These are phyloP conservation scores for Crepidotus variabilis DNA, from an alignment of 768 basidiomycete genomes.

Conservation along the genomic window DNA sequence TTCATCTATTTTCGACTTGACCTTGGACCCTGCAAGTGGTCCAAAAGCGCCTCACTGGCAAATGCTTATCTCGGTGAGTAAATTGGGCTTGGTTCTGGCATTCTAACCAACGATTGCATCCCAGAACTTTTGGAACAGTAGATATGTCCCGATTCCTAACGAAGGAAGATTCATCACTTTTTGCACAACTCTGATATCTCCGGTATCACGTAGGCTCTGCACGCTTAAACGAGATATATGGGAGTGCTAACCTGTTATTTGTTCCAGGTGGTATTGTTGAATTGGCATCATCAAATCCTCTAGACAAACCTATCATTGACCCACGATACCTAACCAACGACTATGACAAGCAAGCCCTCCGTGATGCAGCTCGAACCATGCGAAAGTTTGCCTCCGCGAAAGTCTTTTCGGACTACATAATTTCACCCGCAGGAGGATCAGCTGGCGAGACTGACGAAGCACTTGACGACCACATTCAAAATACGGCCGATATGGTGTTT, in stretches of 20 bases:
- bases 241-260: no score
- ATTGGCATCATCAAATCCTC: conserved; percentile 40
- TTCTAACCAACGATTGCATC: background rate
- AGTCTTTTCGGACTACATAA: conserved; percentile 24
- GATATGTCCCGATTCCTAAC: background rate
- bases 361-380: conserved; percentile 18
- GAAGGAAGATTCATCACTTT: conserved; percentile 12
- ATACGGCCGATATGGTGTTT: conserved; percentile 18
- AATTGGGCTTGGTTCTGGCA: background rate
- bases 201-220: no score
- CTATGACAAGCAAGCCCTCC: conserved; percentile 26
- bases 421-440: conserved; percentile 16
- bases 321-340: conserved; percentile 36
- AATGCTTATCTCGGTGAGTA: conserved; percentile 23
- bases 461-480: conserved; percentile 21
- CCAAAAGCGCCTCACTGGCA: conserved; percentile 28
- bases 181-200: no score
- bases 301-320: conserved; percentile 45
- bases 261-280: conserved; percentile 13
- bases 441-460: conserved; percentile 20
- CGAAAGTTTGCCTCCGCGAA: conserved; percentile 20
- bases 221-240: no score
- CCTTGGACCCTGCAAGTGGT: conserved; percentile 27
- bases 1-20: conserved; percentile 19
- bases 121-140: conserved; percentile 11